Conservation (phyloP, 2,329 filamentous ascomycete genomes). For the Colletotrichum trifolii region DNA sequence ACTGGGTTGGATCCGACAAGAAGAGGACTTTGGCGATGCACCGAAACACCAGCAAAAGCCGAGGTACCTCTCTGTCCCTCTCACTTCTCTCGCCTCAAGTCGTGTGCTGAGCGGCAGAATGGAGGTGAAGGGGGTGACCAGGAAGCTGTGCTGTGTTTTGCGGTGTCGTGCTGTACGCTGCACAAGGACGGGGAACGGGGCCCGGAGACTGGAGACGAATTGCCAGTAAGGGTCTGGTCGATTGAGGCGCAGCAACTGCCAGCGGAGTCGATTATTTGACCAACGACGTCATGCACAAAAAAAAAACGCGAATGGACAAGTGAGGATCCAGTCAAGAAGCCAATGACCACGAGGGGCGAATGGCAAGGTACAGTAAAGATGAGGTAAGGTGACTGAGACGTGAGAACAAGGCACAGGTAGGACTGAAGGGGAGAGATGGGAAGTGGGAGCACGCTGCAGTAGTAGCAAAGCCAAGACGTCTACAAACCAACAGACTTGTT, state of each 20-base stretch:
- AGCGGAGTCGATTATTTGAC: slow-evolving; percentile 34
- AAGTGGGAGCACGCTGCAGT: too few species aligned
- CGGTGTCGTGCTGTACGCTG: not conserved
- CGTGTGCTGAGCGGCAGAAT: too few species aligned
- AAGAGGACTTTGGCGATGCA: not conserved
- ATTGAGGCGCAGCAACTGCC: slow-evolving; percentile 35
- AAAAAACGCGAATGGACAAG: not conserved
- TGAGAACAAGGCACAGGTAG: too few species aligned
- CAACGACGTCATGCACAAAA: slow-evolving; percentile 31
- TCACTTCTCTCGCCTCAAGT: too few species aligned
- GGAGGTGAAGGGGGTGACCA: too few species aligned
- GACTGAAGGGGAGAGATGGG: too few species aligned
- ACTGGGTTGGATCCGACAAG: not conserved
- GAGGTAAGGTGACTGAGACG: too few species aligned
- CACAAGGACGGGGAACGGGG: not conserved
- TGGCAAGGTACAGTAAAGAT: too few species aligned
- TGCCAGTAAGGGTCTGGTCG: slow-evolving; percentile 20
- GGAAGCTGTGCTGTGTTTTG: too few species aligned
- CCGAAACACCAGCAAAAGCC: not conserved
- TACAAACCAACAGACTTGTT: too few species aligned
- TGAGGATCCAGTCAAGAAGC: not conserved
- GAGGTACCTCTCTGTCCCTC: too few species aligned
- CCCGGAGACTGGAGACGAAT: not conserved
- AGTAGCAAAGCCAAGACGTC: too few species aligned
- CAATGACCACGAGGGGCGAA: not conserved